Base-by-base conservation (phyloP, 345 rosid species). In the Pugionium cornutum region DNA sequence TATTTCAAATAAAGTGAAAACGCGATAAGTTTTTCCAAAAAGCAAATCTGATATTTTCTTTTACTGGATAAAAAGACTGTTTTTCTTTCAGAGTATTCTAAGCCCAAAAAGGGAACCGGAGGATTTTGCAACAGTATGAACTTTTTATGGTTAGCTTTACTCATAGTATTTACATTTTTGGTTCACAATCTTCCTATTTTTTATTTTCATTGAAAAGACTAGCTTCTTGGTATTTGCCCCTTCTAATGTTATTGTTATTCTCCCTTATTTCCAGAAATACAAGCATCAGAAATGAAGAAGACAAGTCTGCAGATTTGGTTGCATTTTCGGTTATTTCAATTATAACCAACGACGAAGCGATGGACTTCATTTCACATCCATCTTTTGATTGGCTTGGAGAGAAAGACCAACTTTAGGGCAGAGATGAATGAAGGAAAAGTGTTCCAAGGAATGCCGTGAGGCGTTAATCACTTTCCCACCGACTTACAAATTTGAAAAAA, bases 371-470 rank as follows among this genome's bases (percentile, higher is more conserved):
- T 44, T 88, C 99, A 6, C 99, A 90, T 74, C 82, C 97, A 72
- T 77, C 87, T 78, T 90, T 94, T 61, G 99, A 94, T 71, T 90
- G 99, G 99, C 96, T 90, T 27, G 80, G 99, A 83, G 97, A 89
- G 77, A 88, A 74, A 61, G 99, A 94, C 74, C 99, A 94, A 74
- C 95, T 94, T 48, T 18, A 76, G 97, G 66, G 86, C 81, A 68
- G 97, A 94, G 82, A 94, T 94, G 97, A 85, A 81, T 65, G 83
- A 76, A 2, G 97, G 97, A 32, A 94, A 75, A 78, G 97, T 90
- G 74, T 94, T 94, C 76, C 99, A 90, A 74, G 99, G 96, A 70
- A 94, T 94, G 99, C 92, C 18, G 95, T 7, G 99, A 94, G 78
- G 99, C 96, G 1, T 53, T 85, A 68, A 83, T 88, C 76, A 82